A percentile compares a stretch with the other conserved stretches of the same genome.
Evolutionary conservation across 2,329 filamentous ascomycete species (phyloP).

Genomic region (Amauroascus verrucosus): DNA sequence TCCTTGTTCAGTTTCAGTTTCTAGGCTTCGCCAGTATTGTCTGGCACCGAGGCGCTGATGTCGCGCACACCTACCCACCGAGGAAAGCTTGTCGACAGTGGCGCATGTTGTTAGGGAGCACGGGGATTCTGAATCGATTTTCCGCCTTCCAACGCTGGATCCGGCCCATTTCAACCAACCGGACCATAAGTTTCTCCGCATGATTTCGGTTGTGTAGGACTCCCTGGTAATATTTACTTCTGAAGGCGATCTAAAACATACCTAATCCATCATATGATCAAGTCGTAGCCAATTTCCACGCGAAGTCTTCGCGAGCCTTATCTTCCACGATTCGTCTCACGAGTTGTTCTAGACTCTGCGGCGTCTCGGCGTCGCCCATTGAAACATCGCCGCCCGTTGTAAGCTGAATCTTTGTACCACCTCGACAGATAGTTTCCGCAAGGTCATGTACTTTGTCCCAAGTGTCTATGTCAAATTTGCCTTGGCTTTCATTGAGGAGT

Average conservation of each 20-base stretch:
- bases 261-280: conserved; percentile 1
- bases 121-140: neutral
- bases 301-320: conserved; percentile 39
- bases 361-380: conserved; percentile 32
- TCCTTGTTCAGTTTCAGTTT: no score
- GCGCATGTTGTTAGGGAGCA: no score
- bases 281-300: conserved; percentile 29
- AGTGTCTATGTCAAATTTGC: conserved; percentile 60
- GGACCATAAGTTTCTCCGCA: neutral
- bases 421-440: conserved; percentile 57
- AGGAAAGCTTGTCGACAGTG: no score
- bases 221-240: neutral
- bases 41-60: neutral
- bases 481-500: conserved; percentile 71
- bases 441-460: conserved; percentile 62
- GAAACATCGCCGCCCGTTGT: conserved; percentile 21
- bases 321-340: conserved; percentile 52
- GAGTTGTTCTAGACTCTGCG: conserved; percentile 46
- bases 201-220: neutral
- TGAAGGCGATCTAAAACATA: neutral
- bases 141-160: neutral
- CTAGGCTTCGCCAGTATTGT: no score
- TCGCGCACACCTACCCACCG: no score
- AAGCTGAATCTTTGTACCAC: conserved; percentile 20
- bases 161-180: neutral